Conservation (phyloP, 202 grass and related monocot genomes). For the Setaria viridis region DNA sequence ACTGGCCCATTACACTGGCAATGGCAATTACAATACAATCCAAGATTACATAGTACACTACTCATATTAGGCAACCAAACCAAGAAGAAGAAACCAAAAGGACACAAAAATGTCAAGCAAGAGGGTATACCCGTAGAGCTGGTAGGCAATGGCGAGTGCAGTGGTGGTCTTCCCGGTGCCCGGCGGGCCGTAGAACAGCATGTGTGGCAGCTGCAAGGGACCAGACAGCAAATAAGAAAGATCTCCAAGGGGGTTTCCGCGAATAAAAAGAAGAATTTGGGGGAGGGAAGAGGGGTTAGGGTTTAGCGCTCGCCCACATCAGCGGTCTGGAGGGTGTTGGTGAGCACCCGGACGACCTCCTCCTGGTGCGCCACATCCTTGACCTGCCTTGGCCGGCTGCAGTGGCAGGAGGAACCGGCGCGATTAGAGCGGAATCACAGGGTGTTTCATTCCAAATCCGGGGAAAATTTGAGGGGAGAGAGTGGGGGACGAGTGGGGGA, state of each 20-base stretch:
- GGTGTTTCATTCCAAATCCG: conserved; percentile 5
- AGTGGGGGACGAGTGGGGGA: background rate
- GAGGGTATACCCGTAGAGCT: conserved; percentile 81
- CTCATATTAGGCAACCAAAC: conserved; percentile 18
- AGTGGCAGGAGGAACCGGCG: background rate
- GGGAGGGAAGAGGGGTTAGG: conserved; percentile 34
- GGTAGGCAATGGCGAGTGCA: conserved; percentile 82
- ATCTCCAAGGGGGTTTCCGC: background rate
- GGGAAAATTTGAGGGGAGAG: background rate
- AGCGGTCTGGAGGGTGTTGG: conserved; percentile 90
- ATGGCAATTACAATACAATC: background rate
- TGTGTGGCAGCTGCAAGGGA: conserved; percentile 79
- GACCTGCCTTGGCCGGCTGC: conserved; percentile 92
- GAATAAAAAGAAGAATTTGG: conserved; percentile 7
- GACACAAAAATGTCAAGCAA: background rate
- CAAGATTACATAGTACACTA: conserved; percentile 9
- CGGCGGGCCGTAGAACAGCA: conserved; percentile 97
- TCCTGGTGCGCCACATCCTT: conserved; percentile 99
- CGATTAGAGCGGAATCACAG: conserved; percentile 6
- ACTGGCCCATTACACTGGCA: background rate
- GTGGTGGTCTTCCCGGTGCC: conserved; percentile 98
- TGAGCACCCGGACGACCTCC: conserved; percentile 94
- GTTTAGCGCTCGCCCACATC: conserved; percentile 63
- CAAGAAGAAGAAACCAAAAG: background rate
- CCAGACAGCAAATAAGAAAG: conserved; percentile 42